These are phyloP conservation scores for Xerocomus brunneocitrinus DNA, from an alignment of 768 basidiomycete species.

Conservation along the genomic window DNA sequence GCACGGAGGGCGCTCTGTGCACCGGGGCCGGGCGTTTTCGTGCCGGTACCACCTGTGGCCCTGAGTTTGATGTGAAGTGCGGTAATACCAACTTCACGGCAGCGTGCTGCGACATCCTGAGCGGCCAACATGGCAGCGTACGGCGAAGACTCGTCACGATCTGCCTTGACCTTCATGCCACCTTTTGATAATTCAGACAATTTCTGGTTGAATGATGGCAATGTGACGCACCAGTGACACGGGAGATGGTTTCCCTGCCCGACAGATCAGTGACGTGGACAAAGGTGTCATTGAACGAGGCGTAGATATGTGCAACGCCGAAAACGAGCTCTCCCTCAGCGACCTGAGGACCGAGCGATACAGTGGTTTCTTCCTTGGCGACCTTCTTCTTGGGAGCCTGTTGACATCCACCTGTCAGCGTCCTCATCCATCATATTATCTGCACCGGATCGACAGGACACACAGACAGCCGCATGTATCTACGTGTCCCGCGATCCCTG, in stretches of 20 bases:
- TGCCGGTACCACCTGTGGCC: slow-evolving; percentile 96
- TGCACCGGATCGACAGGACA: slow-evolving; percentile 2
- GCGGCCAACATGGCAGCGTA: slow-evolving; percentile 98
- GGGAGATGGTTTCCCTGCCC: slow-evolving; percentile 98
- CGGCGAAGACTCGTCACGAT: slow-evolving; percentile 98
- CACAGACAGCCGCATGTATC: neutral
- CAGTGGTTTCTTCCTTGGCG: slow-evolving; percentile 75
- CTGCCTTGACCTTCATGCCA: slow-evolving; percentile 99
- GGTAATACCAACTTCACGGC: slow-evolving; percentile 98
- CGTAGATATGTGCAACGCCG: slow-evolving; percentile 98
- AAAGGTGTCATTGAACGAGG: slow-evolving; percentile 99
- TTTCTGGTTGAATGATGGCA: neutral
- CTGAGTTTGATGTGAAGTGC: slow-evolving; percentile 99
- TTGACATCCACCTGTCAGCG: slow-evolving; percentile 47
- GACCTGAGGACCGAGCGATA: slow-evolving; percentile 92
- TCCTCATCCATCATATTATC: slow-evolving; percentile 44
- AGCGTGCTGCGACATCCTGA: slow-evolving; percentile 92
- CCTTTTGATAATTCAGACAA: slow-evolving; percentile 39
- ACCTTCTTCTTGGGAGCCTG: slow-evolving; percentile 87
- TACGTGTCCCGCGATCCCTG: neutral
- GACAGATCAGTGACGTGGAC: slow-evolving; percentile 99
- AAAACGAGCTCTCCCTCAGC: slow-evolving; percentile 96
- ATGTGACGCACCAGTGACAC: slow-evolving; percentile 77
- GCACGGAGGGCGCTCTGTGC: slow-evolving; percentile 98
- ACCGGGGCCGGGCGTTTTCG: slow-evolving; percentile 98